These are phyloP conservation scores for Allantophomopsis lycopodina DNA, from an alignment of 2,329 filamentous ascomycete species.

Conservation along the genomic window DNA sequence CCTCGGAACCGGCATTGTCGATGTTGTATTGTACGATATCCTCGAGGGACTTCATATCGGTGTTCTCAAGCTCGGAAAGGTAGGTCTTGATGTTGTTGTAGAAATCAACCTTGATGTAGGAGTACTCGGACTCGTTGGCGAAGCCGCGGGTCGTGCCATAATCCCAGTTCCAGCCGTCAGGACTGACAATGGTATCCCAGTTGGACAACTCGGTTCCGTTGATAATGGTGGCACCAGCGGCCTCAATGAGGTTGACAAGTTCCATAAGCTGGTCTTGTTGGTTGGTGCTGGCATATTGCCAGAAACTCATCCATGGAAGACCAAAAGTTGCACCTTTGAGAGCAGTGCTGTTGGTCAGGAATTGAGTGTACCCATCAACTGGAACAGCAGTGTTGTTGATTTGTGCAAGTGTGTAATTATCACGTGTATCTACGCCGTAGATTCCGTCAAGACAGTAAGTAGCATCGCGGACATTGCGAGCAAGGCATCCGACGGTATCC, in stretches of 20 bases:
- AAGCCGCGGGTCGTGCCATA: constrained; percentile 47
- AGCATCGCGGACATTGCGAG: constrained; percentile 50
- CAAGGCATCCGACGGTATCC: constrained; percentile 53
- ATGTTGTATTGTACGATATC: constrained; percentile 54
- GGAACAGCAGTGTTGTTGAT: constrained; percentile 33
- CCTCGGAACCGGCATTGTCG: constrained; percentile 51
- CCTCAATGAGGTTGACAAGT: constrained; percentile 36
- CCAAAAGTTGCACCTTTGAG: constrained; percentile 53
- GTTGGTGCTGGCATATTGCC: constrained; percentile 42
- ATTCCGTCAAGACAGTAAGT: constrained; percentile 54
- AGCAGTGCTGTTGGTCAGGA: constrained; percentile 34
- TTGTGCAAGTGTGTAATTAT: constrained; percentile 47
- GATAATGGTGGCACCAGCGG: constrained; percentile 51
- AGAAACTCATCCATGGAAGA: constrained; percentile 60
- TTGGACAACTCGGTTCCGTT: constrained; percentile 57
- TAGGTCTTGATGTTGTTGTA: constrained; percentile 35
- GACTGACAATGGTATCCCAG: constrained; percentile 46
- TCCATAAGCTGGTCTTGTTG: constrained; percentile 38
- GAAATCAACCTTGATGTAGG: constrained; percentile 57
- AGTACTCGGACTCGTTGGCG: constrained; percentile 63
- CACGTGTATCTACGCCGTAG: constrained; percentile 44
- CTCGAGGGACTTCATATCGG: constrained; percentile 35
- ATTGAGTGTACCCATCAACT: constrained; percentile 36
- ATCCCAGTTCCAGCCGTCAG: constrained; percentile 63
- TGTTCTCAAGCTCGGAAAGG: constrained; percentile 41